These are phyloP conservation scores for Candida sithepensis DNA, from an alignment of 805 yeast genomes.

Conservation along the genomic window DNA sequence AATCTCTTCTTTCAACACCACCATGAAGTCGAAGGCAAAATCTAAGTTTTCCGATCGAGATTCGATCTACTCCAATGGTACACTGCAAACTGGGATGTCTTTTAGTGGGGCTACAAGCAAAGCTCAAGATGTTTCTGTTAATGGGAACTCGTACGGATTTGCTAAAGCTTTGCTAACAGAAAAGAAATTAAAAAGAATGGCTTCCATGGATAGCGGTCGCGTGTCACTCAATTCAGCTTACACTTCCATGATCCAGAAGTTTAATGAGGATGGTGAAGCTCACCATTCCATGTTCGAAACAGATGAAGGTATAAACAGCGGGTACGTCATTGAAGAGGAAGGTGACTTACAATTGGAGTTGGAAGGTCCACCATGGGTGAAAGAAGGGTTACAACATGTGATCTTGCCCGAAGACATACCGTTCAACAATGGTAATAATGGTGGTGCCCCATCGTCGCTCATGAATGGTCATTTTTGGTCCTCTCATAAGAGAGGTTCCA, in stretches of 20 bases:
- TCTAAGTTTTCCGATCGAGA: conserved; percentile 5
- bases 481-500: conserved; percentile 1
- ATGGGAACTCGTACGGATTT: conserved; percentile 21
- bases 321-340: conserved; percentile 34
- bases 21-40: conserved; percentile 3
- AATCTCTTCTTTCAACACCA: conserved; percentile 5
- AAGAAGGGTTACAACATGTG: conserved; percentile 60
- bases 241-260: conserved; percentile 8
- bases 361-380: conserved; percentile 73
- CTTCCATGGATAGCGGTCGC: conserved; percentile 17
- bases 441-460: not conserved
- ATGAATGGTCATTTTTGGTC: conserved; percentile 1
- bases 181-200: conserved; percentile 18
- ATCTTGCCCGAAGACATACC: conserved; percentile 20
- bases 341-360: conserved; percentile 60
- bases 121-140: not conserved
- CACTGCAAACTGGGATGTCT: conserved; percentile 1
- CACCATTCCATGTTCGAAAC: conserved; percentile 5
- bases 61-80: conserved; percentile 9
- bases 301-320: conserved; percentile 3
- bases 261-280: conserved; percentile 7
- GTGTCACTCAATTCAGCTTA: conserved; percentile 12
- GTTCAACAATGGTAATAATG: not conserved
- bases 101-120: conserved; percentile 3
- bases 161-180: conserved; percentile 26